Base-by-base conservation (phyloP, 805 yeast species). In the Lipomyces starkeyi region DNA sequence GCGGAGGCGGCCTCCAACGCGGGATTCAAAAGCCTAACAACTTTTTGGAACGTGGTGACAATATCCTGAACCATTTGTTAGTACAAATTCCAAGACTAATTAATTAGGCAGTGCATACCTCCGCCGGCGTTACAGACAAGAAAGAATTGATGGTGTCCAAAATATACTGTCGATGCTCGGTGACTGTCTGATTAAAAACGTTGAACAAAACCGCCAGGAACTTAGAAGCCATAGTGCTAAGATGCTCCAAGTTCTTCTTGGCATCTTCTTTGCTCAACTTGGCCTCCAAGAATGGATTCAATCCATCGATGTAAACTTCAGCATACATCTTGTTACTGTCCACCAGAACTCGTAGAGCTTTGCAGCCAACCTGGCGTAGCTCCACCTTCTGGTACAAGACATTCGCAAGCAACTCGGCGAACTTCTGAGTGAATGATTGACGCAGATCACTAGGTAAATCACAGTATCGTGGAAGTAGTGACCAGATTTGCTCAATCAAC, bases 401-500 rank as follows among this genome's bases (percentile, higher is more conserved):
- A 56, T 88, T 87, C n/a, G 97, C 84, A 67, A 96, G 81, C 40
- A 83, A 79, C 63, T 92, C 86, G 11, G 97, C 97, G 81, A 93
- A 91, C 32, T 84, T 85, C 76, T 89, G 91, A 64, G 86, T 85
- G 76, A 94, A 92, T 0, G 91, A 81, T 8, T 76, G 74, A 27
- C 76, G 78, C 72, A 92, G 81, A 79, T 95, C 99, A 32, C 81
- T 82, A 43, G 98, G 97, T 73, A 93, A 83, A 76, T 91, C 95
- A 76, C 95, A 89, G 78, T 93, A 95, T 73, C 88, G 90, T 20
- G 98, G 97, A 70, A 95, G 82, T 71, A 93, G 82, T 0, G 96
- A 88, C 98, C 98, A 93, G 43, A 93, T 83, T 83, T 95, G 99
- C 76, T 91, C 97, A 55, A 91, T 82, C 58, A 95, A 86, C 1